A percentile compares a stretch with the other conserved stretches of the same genome.
Evolutionary conservation across 78 protist species (phyloP).

Genomic region (Trichosphaerium sp.): DNA sequence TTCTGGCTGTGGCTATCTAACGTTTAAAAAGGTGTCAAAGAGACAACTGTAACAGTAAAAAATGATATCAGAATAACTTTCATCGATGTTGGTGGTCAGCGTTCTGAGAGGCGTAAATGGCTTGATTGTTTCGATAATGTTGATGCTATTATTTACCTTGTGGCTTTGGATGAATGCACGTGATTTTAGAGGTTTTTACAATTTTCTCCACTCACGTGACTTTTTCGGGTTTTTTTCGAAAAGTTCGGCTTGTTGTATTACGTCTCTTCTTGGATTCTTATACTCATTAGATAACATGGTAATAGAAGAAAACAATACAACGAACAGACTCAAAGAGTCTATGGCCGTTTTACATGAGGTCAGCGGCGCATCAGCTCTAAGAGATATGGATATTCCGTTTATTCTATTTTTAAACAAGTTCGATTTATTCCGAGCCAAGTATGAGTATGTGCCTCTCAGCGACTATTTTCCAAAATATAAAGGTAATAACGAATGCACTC

Average conservation of each 20-base stretch:
- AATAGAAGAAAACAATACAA: conserved; percentile 53
- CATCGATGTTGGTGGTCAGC: conserved; percentile 61
- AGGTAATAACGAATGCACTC: no score
- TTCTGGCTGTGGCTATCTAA: background rate
- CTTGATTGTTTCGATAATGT: conserved; percentile 58
- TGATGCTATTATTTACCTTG: conserved; percentile 45
- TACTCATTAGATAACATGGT: conserved; percentile 52
- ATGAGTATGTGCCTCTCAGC: conserved; percentile 22
- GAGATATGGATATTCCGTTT: conserved; percentile 35
- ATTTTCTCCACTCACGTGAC: no score
- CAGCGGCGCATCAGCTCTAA: conserved; percentile 32
- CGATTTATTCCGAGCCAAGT: conserved; percentile 48
- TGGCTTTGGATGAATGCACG: conserved; percentile 47
- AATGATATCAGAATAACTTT: conserved; percentile 12
- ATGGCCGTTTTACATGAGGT: conserved; percentile 43
- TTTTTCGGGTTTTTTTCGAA: no score
- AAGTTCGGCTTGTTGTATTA: background rate
- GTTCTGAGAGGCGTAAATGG: conserved; percentile 61
- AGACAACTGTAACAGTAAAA: background rate
- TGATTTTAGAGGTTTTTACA: no score
- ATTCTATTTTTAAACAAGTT: conserved; percentile 49
- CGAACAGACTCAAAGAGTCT: conserved; percentile 50
- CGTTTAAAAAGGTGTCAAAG: background rate
- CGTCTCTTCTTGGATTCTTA: background rate
- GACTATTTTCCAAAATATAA: conserved; percentile 55